Evolutionary conservation across 1,284 basidiomycete species (phyloP), one percentile per base, ranked within the genome.

Genomic region (Macrocybe sp.): DNA sequence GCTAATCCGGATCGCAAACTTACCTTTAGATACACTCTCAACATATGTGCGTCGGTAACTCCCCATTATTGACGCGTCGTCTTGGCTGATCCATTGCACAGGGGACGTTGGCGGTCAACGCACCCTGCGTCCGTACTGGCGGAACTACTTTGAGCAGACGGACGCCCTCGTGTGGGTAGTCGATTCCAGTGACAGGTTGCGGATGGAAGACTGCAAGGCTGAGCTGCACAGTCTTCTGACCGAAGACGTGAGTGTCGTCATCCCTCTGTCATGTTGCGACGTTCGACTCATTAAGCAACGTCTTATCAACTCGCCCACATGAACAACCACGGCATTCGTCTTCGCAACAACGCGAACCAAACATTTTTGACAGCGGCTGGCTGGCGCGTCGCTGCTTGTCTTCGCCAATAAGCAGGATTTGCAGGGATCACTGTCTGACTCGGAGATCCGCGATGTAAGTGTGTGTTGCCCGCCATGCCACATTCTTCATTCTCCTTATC

Each of bases 321-420:
- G 16, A 29, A 32, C 41, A 55, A 58, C 61, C 59, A 57, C 56
- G 46, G 55, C 45, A 48, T 30, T 30, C 34, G 11, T 22, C 34
- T 42, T 42, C 41, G 31, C 28, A 8, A 37, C 29, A 39, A 29
- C 41, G 31, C 38, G n/a, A 38, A 30, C 34, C 41, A 34, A 36
- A 37, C 53, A 42, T 51, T 49, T 52, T 29, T 52, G 49, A 55
- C 60, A 98, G 92, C 79, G 96, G 58, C 72, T 99, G 37, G 85
- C 92, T 44, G 95, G 96, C 12, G 96, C 96, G 38, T 96, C 94
- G 11, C 77, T 99, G 44, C 79, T 99, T 37, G 85, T 99, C 43
- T 92, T 99, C 64, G 97, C 97, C n/a, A 99, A 99, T 70, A 99
- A 99, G 69, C 95, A 97, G 67, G 97, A 99, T 68, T 80, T 99